A percentile compares a stretch with the other conserved stretches of the same genome.
These are phyloP conservation scores for Schizosaccharomyces cryophilus DNA, from an alignment of 805 yeast species.

Conservation along the genomic window DNA sequence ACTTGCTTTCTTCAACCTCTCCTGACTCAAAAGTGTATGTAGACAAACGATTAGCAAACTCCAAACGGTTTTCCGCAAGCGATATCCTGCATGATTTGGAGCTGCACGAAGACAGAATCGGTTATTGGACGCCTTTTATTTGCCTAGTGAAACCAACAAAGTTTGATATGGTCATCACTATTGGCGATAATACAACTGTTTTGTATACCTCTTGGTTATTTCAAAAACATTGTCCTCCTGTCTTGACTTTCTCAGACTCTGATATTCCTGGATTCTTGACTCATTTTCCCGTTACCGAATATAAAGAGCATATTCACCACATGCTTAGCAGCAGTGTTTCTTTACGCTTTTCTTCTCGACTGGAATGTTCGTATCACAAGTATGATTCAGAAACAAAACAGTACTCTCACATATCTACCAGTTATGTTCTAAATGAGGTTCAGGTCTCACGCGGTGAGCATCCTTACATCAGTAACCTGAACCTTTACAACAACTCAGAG, in stretches of 20 bases:
- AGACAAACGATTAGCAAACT: background rate
- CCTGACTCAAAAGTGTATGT: background rate
- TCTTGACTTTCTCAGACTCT: slow-evolving; percentile 34
- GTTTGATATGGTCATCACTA: slow-evolving; percentile 58
- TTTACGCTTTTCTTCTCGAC: background rate
- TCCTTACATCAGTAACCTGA: background rate
- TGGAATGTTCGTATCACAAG: background rate
- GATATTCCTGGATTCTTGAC: background rate
- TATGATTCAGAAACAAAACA: background rate
- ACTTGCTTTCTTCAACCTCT: background rate
- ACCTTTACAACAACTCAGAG: background rate
- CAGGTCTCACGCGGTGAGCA: slow-evolving; percentile 5
- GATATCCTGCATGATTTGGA: background rate
- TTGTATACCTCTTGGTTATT: slow-evolving; percentile 26
- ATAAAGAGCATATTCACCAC: background rate
- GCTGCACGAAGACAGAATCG: slow-evolving; percentile 1
- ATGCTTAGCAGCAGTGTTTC: background rate
- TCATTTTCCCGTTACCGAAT: background rate
- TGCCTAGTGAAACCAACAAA: slow-evolving; percentile 8
- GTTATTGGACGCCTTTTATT: slow-evolving; percentile 20
- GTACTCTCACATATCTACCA: slow-evolving; percentile 7
- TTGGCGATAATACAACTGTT: slow-evolving; percentile 87
- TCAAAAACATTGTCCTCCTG: slow-evolving; percentile 73
- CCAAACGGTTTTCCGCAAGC: background rate
- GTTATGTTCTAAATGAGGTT: background rate